Evolutionary conservation across 1,284 basidiomycete species (phyloP).

Genomic region (Heliocybe sulcata): DNA sequence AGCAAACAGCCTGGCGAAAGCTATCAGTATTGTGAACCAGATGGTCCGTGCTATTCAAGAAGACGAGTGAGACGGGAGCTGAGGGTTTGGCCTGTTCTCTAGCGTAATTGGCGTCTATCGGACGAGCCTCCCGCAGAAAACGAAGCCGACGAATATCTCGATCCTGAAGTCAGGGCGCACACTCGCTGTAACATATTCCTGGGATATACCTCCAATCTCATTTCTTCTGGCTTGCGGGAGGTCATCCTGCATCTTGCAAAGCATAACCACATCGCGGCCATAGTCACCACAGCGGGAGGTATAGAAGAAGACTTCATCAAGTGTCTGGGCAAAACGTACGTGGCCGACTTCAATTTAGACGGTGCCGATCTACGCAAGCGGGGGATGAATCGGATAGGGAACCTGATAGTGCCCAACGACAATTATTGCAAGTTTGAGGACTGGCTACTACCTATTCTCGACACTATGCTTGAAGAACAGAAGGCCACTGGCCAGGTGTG

Average conservation of each 20-base stretch:
- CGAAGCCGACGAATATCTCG: conserved; percentile 57
- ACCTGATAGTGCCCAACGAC: conserved; percentile 95
- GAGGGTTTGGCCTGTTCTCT: conserved; percentile 7
- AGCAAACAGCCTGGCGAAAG: conserved; percentile 84
- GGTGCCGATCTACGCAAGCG: conserved; percentile 82
- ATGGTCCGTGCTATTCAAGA: conserved; percentile 50
- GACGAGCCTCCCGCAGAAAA: conserved; percentile 68
- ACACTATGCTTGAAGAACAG: conserved; percentile 90
- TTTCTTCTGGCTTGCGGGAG: conserved; percentile 95
- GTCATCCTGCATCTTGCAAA: conserved; percentile 92
- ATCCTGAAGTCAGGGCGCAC: conserved; percentile 53
- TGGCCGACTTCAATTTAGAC: conserved; percentile 90
- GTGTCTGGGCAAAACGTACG: conserved; percentile 92
- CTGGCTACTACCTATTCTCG: conserved; percentile 94
- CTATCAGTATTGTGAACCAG: conserved; percentile 85
- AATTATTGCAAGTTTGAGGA: conserved; percentile 99
- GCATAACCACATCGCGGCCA: conserved; percentile 82
- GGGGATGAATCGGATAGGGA: conserved; percentile 98
- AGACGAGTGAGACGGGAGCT: background rate
- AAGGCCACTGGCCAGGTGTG: conserved; percentile 67
- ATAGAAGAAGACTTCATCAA: conserved; percentile 99
- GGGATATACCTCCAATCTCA: conserved; percentile 97
- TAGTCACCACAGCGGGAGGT: conserved; percentile 97
- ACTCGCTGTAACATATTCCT: conserved; percentile 88
- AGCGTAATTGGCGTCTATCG: conserved; percentile 81